These are phyloP conservation scores for Tricholoma sp. DNA, from an alignment of 768 basidiomycete genomes.

Conservation along the genomic window DNA sequence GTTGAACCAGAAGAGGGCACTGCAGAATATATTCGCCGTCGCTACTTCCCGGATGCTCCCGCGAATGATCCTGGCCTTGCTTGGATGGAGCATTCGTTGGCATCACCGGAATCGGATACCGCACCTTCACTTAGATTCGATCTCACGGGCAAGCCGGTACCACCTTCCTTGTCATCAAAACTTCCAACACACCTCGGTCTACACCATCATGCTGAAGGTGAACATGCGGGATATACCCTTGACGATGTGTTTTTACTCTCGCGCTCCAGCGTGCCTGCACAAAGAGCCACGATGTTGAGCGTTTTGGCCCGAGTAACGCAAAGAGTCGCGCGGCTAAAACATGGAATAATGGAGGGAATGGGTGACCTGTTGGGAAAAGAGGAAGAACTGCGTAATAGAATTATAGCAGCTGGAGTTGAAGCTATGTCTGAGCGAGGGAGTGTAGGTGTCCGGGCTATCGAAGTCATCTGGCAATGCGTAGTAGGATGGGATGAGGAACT, in stretches of 20 bases:
- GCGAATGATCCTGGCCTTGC: slow-evolving; percentile 67
- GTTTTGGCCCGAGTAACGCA: slow-evolving; percentile 58
- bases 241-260: slow-evolving; percentile 79
- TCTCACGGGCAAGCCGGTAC: slow-evolving; percentile 66
- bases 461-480: slow-evolving; percentile 69
- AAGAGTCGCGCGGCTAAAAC: slow-evolving; percentile 24
- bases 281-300: slow-evolving; percentile 77
- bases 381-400: slow-evolving; percentile 51
- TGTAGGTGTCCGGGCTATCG: slow-evolving; percentile 62
- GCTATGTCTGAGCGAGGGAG: slow-evolving; percentile 62
- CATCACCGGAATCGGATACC: slow-evolving; percentile 22
- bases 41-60: slow-evolving; percentile 74
- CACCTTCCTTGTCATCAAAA: slow-evolving; percentile 41
- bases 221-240: slow-evolving; percentile 81
- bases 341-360: slow-evolving; percentile 31
- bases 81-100: slow-evolving; percentile 57
- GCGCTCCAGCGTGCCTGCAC: slow-evolving; percentile 77
- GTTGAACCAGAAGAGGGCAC: slow-evolving; percentile 59
- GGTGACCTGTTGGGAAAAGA: slow-evolving; percentile 34
- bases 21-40: slow-evolving; percentile 76
- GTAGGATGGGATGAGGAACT: slow-evolving; percentile 56
- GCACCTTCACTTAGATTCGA: slow-evolving; percentile 64
- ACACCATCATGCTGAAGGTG: slow-evolving; percentile 83
- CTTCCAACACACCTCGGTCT: slow-evolving; percentile 84
- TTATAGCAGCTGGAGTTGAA: slow-evolving; percentile 62